Percentiles rank a stretch among this genome's conserved stretches.
Evolutionary conservation across 331 rosid genomes (phyloP).

Genomic region (Stylosanthes scabra): DNA sequence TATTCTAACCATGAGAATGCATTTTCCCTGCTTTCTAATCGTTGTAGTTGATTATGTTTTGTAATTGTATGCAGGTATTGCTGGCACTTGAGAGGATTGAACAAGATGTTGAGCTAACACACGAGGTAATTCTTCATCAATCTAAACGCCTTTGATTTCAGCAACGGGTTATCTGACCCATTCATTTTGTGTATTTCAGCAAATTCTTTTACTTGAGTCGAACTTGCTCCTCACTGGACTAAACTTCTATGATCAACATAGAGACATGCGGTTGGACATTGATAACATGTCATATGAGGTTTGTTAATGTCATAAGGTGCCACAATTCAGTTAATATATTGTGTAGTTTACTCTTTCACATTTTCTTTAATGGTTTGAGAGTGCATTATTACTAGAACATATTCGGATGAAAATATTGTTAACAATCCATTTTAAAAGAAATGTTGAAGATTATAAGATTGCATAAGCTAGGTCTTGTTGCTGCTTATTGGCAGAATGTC

Average conservation of each 20-base stretch:
- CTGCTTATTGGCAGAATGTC: background rate
- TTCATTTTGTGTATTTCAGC: constrained; percentile 60
- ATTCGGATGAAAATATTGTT: constrained; percentile 29
- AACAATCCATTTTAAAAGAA: constrained; percentile 17
- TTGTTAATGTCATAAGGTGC: constrained; percentile 42
- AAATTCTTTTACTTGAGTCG: constrained; percentile 86
- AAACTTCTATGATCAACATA: constrained; percentile 87
- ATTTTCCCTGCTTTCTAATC: background rate
- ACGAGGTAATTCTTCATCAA: constrained; percentile 68
- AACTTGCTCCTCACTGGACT: constrained; percentile 81
- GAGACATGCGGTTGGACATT: constrained; percentile 98
- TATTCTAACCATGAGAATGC: constrained; percentile 20
- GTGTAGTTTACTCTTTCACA: constrained; percentile 6
- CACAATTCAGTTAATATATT: constrained; percentile 28
- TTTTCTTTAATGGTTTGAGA: constrained; percentile 5
- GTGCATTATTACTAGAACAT: background rate
- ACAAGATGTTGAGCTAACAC: constrained; percentile 91
- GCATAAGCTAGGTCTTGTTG: constrained; percentile 2
- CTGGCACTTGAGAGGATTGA: constrained; percentile 95
- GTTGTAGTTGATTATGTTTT: background rate
- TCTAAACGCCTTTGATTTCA: constrained; percentile 20
- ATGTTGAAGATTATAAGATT: constrained; percentile 10
- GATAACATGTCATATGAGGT: constrained; percentile 99
- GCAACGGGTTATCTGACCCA: constrained; percentile 33
- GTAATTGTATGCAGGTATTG: constrained; percentile 64